Conservation (phyloP, 1,284 basidiomycete species). For the Tremellales sp. region DNA sequence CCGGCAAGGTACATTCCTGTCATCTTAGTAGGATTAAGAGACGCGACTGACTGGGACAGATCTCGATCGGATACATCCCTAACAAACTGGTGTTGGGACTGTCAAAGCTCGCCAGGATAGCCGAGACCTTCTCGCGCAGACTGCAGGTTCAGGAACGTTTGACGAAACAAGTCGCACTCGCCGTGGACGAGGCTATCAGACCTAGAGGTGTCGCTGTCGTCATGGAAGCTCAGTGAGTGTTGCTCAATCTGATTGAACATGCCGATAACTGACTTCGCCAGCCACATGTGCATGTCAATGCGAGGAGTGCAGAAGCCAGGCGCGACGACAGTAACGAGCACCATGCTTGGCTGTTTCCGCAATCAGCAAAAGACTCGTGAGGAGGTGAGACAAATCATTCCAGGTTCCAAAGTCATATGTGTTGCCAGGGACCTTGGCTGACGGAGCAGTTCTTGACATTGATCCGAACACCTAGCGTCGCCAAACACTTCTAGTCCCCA, state of each 20-base stretch:
- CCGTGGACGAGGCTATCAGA: conserved; percentile 94
- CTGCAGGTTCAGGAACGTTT: conserved; percentile 97
- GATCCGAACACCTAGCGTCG: conserved; percentile 16
- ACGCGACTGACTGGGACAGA: conserved; percentile 40
- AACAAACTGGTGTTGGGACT: conserved; percentile 91
- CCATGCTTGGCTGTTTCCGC: conserved; percentile 98
- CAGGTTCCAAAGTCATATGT: too few relatives aligned
- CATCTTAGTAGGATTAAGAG: neutral
- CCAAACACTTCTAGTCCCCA: neutral
- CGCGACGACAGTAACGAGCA: conserved; percentile 91
- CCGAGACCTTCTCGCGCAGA: conserved; percentile 93
- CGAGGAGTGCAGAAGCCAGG: conserved; percentile 99
- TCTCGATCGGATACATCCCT: conserved; percentile 87
- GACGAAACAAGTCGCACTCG: conserved; percentile 95
- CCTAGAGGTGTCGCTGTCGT: conserved; percentile 99
- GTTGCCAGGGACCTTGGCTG: too few relatives aligned
- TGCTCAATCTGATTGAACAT: neutral
- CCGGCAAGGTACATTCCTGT: conserved; percentile 71
- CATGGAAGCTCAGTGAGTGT: conserved; percentile 89
- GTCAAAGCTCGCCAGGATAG: conserved; percentile 95
- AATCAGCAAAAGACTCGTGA: conserved; percentile 96
- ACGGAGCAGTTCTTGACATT: conserved; percentile 17
- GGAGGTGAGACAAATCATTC: conserved; percentile 56
- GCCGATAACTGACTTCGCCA: conserved; percentile 39
- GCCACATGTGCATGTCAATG: conserved; percentile 99